These are phyloP conservation scores for Bifiguratus adelaidae DNA, from an alignment of 192 early-diverging fungal species.

Conservation along the genomic window DNA sequence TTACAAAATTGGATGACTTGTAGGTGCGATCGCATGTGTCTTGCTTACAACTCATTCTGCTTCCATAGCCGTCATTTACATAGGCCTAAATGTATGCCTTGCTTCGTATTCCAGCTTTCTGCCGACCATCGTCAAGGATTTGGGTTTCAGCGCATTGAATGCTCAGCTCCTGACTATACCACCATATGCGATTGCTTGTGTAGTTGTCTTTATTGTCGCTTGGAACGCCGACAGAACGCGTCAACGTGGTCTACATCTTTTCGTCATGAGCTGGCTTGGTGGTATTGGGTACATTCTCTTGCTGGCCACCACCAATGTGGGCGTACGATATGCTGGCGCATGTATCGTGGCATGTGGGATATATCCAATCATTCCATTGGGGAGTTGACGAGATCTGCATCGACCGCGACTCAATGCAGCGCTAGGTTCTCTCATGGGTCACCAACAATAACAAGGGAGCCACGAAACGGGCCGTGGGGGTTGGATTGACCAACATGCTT, in stretches of 20 bases:
- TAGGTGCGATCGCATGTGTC: conserved; percentile 2
- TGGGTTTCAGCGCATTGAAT: conserved; percentile 26
- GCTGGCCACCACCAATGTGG: conserved; percentile 11
- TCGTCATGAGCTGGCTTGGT: conserved; percentile 14
- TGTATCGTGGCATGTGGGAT: conserved; percentile 25
- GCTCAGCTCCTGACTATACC: conserved; percentile 33
- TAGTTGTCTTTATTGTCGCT: conserved; percentile 27
- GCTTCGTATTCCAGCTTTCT: conserved; percentile 39
- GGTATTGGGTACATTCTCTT: conserved; percentile 33
- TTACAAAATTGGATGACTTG: conserved; percentile 13
- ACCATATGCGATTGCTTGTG: conserved; percentile 17
- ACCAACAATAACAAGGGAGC: conserved; percentile 45
- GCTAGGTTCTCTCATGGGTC: conserved; percentile 32
- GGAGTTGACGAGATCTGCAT: conserved; percentile 1
- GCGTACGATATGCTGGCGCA: conserved; percentile 8
- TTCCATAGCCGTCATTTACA: conserved; percentile 14
- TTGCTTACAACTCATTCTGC: conserved; percentile 1
- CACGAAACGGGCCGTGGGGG: conserved; percentile 45
- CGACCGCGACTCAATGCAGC: conserved; percentile 1
- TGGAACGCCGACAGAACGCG: conserved; percentile 35
- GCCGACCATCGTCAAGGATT: conserved; percentile 30
- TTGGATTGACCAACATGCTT: conserved; percentile 35
- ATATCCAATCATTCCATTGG: conserved; percentile 30
- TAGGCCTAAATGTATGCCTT: conserved; percentile 33
- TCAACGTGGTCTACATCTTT: conserved; percentile 27